These are phyloP conservation scores for Hylodesmum podocarpum DNA, from an alignment of 306 rosid genomes.

Conservation along the genomic window DNA sequence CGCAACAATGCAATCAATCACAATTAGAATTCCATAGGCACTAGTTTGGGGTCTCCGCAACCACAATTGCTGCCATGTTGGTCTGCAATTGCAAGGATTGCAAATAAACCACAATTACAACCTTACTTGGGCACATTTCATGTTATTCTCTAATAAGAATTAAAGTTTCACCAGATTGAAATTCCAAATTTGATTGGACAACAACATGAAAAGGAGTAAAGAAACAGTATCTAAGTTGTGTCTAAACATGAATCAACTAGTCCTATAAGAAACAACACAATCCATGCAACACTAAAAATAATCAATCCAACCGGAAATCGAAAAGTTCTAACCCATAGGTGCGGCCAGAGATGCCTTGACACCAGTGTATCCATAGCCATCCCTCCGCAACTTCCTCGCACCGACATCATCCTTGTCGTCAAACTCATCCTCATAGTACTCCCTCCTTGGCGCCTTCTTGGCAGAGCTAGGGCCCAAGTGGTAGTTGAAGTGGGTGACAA, in stretches of 20 bases:
- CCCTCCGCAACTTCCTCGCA: constrained; percentile 60
- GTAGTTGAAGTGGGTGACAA: constrained; percentile 49
- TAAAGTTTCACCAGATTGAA: background rate
- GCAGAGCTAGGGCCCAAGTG: constrained; percentile 41
- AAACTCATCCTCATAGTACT: constrained; percentile 73
- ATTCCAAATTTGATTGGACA: background rate
- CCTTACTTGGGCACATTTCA: too few species aligned
- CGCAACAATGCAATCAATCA: too few species aligned
- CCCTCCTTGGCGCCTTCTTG: constrained; percentile 61
- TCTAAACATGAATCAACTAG: background rate
- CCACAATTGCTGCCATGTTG: too few species aligned
- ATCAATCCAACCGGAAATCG: too few species aligned
- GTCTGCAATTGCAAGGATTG: too few species aligned
- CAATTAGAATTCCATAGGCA: too few species aligned
- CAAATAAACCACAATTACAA: too few species aligned
- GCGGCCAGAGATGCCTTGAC: too few species aligned
- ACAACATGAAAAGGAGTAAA: background rate
- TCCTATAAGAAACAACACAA: background rate
- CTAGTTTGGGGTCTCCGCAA: too few species aligned
- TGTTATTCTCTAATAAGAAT: background rate
- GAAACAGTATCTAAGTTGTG: background rate
- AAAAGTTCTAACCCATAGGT: constrained; percentile 73
- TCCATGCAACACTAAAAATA: background rate
- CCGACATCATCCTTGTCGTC: constrained; percentile 73
- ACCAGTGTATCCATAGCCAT: too few species aligned